These are phyloP conservation scores for Croton laevigatus DNA, from an alignment of 441 rosid genomes.

Conservation along the genomic window DNA sequence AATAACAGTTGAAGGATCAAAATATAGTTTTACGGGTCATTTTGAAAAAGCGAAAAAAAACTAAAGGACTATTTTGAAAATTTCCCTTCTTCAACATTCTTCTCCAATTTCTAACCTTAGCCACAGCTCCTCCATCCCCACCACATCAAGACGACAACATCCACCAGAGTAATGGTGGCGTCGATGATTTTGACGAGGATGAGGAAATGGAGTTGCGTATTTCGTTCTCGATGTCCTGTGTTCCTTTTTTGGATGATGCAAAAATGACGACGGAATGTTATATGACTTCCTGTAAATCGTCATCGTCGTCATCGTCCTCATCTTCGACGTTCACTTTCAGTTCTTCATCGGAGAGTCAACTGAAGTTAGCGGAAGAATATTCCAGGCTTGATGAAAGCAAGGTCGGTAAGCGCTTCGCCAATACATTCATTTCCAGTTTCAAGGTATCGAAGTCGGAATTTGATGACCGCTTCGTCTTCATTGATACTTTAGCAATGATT, in stretches of 20 bases:
- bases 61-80: too few relatives aligned
- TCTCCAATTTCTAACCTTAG: too few relatives aligned
- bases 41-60: too few relatives aligned
- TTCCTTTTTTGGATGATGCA: neutral
- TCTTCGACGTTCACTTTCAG: constrained; percentile 10
- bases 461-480: too few relatives aligned
- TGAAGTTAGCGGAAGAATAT: neutral
- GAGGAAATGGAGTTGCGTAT: constrained; percentile 24
- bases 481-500: too few relatives aligned
- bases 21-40: too few relatives aligned
- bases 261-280: neutral
- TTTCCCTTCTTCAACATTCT: too few relatives aligned
- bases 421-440: constrained; percentile 9
- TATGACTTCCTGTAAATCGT: neutral
- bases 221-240: constrained; percentile 29
- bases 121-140: too few relatives aligned
- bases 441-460: neutral
- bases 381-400: constrained; percentile 12
- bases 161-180: neutral
- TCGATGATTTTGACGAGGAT: neutral
- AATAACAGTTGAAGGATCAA: too few relatives aligned
- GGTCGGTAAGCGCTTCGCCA: constrained; percentile 9
- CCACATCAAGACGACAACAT: too few relatives aligned
- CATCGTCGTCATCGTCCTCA: neutral
- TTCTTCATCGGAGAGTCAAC: constrained; percentile 22